Base-by-base conservation (phyloP, 305 asterid species). In the Fraxinus xanthoxyloides region DNA sequence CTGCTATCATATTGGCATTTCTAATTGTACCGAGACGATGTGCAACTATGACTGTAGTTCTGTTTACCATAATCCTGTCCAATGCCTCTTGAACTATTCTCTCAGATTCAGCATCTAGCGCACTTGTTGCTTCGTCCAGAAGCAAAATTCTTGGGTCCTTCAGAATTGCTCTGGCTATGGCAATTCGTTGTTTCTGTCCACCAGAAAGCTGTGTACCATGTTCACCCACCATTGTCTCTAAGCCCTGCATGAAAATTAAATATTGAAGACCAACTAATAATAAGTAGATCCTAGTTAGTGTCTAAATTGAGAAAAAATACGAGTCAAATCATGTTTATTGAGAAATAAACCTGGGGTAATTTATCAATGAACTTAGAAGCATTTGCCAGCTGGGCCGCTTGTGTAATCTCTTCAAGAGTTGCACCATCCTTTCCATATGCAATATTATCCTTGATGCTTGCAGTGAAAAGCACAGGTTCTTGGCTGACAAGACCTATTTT, bases 171-270 rank as follows among this genome's bases (percentile, higher is more conserved):
- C 98, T 87, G 69, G 98, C 98, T 85, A 95, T 95, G 19, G 98
- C 98, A 1, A 95, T 89, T 84, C 98, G 90, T 77, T 95, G 98
- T 91, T 93, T 95, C 86, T 95, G 98, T 65, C 98, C 98, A 13
- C 98, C 98, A 4, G 98, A 95, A 48, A 95, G 96, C 88, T 91
- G 98, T 72, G 98, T 93, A 32, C 98, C 98, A 38, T 95, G 97
- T 75, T 95, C 98, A 28, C 98, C 97, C 72, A 95, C 98, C 90
- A 85, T 88, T 31, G 98, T 89, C 67, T 95, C 97, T 23, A 95
- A 79, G 4, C 98, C 98, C 98, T 94, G 85, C 88, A 81, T 0
- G 7, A 28, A 87, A 51, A 59, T 77, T 38, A 80, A 72, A 23
- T 8, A 24, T 48, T 35, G 40, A 35, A 35, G 40, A 35, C 40